These are phyloP conservation scores for Dendrobium chrysotoxum DNA, from an alignment of 106 monocot species.

Conservation along the genomic window DNA sequence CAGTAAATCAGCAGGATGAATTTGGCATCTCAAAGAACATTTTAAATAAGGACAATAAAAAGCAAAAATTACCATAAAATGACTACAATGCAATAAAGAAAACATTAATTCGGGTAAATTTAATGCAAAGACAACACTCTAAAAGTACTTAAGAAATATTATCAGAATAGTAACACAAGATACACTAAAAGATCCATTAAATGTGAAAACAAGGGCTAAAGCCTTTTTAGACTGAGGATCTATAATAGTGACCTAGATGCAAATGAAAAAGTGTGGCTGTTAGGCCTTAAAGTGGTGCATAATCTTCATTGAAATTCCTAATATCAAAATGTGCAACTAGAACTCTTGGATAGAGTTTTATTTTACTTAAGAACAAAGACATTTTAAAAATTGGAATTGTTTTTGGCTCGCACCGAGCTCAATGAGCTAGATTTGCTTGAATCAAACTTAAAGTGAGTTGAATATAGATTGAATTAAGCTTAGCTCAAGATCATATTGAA, in stretches of 20 bases:
- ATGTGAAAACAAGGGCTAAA: neutral
- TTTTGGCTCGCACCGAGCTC: too few relatives aligned
- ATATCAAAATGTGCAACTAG: neutral
- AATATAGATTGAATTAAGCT: too few relatives aligned
- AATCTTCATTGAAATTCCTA: neutral
- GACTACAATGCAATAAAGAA: neutral
- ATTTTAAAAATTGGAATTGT: too few relatives aligned
- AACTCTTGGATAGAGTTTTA: too few relatives aligned
- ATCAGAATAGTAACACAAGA: neutral
- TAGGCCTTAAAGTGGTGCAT: neutral
- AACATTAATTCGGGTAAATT: neutral
- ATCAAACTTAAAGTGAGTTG: too few relatives aligned
- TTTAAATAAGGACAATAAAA: neutral
- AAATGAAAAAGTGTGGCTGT: neutral
- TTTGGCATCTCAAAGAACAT: neutral
- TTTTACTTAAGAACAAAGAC: too few relatives aligned
- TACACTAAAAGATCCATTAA: neutral
- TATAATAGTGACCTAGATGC: too few relatives aligned
- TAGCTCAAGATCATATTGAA: too few relatives aligned
- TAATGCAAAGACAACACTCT: neutral
- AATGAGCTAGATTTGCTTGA: too few relatives aligned
- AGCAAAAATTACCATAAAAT: neutral
- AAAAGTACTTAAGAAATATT: neutral
- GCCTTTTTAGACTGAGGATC: too few relatives aligned
- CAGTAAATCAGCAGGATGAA: neutral